These are phyloP conservation scores for Xylariaceae sp. DNA, from an alignment of 2,329 filamentous ascomycete genomes.

Conservation along the genomic window DNA sequence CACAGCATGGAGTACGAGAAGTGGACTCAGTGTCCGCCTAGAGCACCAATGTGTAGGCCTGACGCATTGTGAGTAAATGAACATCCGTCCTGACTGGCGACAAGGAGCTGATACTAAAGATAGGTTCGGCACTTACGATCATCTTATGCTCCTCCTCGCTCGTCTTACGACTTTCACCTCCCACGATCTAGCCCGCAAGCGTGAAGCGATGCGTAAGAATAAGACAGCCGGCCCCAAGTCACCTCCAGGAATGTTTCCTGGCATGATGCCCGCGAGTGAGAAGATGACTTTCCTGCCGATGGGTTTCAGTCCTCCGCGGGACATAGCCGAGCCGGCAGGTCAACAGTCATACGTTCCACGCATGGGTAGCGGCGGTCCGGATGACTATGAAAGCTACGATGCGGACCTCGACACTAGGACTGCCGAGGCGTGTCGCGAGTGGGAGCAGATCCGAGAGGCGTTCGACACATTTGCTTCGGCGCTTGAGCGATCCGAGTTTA, in stretches of 20 bases:
- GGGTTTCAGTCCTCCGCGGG: conserved; percentile 49
- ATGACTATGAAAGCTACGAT: conserved; percentile 34
- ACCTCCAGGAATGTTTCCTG: conserved; percentile 46
- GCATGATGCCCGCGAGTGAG: conserved; percentile 51
- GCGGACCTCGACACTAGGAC: conserved; percentile 61
- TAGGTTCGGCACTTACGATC: conserved; percentile 85
- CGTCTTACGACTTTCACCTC: conserved; percentile 75
- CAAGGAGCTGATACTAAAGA: too few species aligned
- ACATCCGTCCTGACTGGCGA: too few species aligned
- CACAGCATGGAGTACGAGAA: conserved; percentile 70
- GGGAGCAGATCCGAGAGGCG: conserved; percentile 68
- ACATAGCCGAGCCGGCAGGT: conserved; percentile 11
- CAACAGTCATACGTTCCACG: too few species aligned
- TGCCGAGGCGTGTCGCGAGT: conserved; percentile 69
- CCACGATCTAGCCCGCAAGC: conserved; percentile 74
- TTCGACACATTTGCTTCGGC: conserved; percentile 63
- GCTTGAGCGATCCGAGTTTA: conserved; percentile 67
- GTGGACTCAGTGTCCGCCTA: conserved; percentile 85
- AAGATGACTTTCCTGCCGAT: conserved; percentile 43
- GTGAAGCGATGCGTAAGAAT: conserved; percentile 58
- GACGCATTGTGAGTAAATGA: conserved; percentile 60
- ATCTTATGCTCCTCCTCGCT: conserved; percentile 76
- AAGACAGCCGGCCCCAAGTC: conserved; percentile 46
- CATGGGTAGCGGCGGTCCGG: too few species aligned
- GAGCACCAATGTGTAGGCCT: conserved; percentile 71